These are phyloP conservation scores for Penicillium goetzii DNA, from an alignment of 495 filamentous ascomycete species.

Conservation along the genomic window DNA sequence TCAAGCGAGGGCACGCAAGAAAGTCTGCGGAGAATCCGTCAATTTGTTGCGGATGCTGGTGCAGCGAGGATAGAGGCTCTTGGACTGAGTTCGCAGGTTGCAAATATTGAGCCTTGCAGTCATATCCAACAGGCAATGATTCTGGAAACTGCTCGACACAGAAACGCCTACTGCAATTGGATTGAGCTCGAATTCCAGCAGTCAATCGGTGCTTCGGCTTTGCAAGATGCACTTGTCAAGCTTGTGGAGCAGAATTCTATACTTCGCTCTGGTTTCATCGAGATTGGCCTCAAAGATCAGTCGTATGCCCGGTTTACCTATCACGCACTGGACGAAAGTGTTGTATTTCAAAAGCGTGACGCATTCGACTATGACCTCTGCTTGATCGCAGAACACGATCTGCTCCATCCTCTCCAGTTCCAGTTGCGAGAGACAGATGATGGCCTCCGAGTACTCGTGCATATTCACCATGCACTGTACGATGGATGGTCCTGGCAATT, in stretches of 20 bases:
- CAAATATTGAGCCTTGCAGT: slow-evolving; percentile 63
- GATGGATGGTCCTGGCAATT: slow-evolving; percentile 85
- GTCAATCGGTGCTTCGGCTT: slow-evolving; percentile 23
- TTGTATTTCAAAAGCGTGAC: slow-evolving; percentile 46
- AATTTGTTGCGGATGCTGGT: slow-evolving; percentile 33
- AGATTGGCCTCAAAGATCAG: slow-evolving; percentile 44
- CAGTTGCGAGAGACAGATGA: slow-evolving; percentile 44
- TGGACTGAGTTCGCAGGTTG: slow-evolving; percentile 41
- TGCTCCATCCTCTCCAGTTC: slow-evolving; percentile 61
- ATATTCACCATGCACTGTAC: slow-evolving; percentile 77
- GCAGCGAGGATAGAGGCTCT: slow-evolving; percentile 26
- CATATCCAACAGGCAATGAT: slow-evolving; percentile 80
- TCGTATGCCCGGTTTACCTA: slow-evolving; percentile 65
- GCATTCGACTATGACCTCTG: slow-evolving; percentile 33
- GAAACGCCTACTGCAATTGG: slow-evolving; percentile 73
- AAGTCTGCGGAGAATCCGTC: slow-evolving; percentile 21
- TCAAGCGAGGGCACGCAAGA: slow-evolving; percentile 21
- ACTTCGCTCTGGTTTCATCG: slow-evolving; percentile 69
- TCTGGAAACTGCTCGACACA: slow-evolving; percentile 60
- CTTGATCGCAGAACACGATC: slow-evolving; percentile 39
- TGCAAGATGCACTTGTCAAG: slow-evolving; percentile 51
- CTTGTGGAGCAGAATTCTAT: slow-evolving; percentile 63
- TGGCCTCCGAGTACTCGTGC: slow-evolving; percentile 42
- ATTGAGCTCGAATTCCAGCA: slow-evolving; percentile 59
- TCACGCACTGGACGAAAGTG: slow-evolving; percentile 39